Conservation (phyloP, 2,329 filamentous ascomycete genomes). For the Metarhizium humberi region DNA sequence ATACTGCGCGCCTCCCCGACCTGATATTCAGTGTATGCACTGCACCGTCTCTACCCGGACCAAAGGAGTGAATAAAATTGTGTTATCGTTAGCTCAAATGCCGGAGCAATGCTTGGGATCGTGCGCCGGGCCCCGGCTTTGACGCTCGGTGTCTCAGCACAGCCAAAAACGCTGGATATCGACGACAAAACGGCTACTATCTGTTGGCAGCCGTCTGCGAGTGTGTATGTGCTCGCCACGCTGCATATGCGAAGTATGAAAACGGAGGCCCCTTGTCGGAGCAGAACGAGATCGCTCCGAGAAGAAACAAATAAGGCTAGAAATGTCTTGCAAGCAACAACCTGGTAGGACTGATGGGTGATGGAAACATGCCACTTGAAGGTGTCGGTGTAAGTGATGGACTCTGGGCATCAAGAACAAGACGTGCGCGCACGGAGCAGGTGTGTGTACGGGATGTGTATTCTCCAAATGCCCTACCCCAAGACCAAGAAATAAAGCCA, state of each 20-base stretch:
- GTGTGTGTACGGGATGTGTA: neutral
- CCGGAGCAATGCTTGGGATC: too few species aligned
- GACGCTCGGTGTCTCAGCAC: neutral
- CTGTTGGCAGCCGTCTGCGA: neutral
- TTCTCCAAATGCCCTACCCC: neutral
- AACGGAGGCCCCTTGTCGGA: neutral
- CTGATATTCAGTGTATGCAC: too few species aligned
- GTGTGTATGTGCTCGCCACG: neutral
- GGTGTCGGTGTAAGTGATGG: slow-evolving; percentile 1
- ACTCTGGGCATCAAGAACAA: neutral
- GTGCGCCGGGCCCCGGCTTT: neutral
- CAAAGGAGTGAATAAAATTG: too few species aligned
- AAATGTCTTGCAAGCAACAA: neutral
- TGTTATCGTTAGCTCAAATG: too few species aligned
- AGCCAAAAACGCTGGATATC: neutral
- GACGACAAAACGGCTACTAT: neutral
- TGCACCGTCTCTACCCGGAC: too few species aligned
- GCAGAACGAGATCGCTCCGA: neutral
- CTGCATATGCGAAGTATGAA: neutral
- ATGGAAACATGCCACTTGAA: neutral
- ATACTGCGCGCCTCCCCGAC: too few species aligned
- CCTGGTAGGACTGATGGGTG: neutral
- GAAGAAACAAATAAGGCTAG: neutral
- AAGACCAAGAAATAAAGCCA: neutral
- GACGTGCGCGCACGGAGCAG: neutral